Conservation (phyloP, 2,329 filamentous ascomycete species). For the Biscogniauxia marginata region DNA sequence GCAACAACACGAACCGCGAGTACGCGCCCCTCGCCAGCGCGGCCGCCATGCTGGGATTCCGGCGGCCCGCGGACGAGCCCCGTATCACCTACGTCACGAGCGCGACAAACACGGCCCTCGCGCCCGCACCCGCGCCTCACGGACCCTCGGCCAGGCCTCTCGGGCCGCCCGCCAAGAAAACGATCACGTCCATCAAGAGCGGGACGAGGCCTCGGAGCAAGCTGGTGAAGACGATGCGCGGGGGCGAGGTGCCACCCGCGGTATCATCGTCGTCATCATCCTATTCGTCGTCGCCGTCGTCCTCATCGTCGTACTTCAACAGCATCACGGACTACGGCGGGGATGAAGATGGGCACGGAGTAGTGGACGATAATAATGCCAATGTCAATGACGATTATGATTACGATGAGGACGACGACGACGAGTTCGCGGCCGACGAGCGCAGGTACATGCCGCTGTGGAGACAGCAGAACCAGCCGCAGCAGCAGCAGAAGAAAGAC, state of each 20-base stretch:
- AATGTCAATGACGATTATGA: slow-evolving; percentile 43
- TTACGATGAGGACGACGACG: slow-evolving; percentile 38
- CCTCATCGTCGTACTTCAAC: slow-evolving; percentile 25
- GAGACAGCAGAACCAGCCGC: slow-evolving; percentile 21
- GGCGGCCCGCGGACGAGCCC: neutral
- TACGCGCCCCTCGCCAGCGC: slow-evolving; percentile 24
- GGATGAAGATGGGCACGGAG: neutral
- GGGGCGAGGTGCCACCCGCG: no score
- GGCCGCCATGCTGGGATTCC: slow-evolving; percentile 25
- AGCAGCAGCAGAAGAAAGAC: slow-evolving; percentile 32
- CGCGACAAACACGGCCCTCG: neutral
- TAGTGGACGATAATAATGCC: neutral
- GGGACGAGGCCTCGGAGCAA: neutral
- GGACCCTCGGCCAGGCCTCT: no score
- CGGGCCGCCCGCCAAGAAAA: no score
- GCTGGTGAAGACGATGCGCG: neutral
- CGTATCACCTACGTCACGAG: no score
- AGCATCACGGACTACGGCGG: slow-evolving; percentile 34
- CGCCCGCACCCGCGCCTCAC: no score
- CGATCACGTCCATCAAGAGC: slow-evolving; percentile 7
- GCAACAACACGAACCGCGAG: slow-evolving; percentile 13
- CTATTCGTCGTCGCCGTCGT: no score
- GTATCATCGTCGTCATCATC: no score
- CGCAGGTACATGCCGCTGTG: slow-evolving; percentile 52
- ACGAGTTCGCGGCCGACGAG: slow-evolving; percentile 47